Evolutionary conservation across 495 filamentous ascomycete species (phyloP), one percentile per base, ranked within the genome.

Genomic region (Aspergillus kassunensis): DNA sequence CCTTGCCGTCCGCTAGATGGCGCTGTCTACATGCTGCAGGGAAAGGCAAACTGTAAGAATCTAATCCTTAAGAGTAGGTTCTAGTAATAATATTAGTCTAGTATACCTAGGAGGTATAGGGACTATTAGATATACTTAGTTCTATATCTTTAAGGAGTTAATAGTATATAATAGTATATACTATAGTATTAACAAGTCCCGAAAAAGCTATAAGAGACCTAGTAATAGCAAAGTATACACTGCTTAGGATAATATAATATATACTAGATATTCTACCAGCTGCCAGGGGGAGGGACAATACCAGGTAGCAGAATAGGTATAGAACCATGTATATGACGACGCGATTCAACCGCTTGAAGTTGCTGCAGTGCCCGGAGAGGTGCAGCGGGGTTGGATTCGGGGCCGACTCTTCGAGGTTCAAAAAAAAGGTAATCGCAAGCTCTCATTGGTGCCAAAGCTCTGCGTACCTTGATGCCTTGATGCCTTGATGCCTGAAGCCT

Each of bases 251-350:
- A 4, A 73, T 41, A 34, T 65, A 71, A 6, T 80, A 78, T 0
- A 80, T 75, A 12, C 76, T 76, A 13, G 77, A 72, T 69, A 90
- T 83, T 56, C 86, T 83, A 9, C 83, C 84, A 1, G 80, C 72
- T 3, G 86, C 86, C 9, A 91, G 74, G 0, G 87, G 87, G 4
- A 85, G 74, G 5, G 85, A 89, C 55, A 85, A 78, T 15, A 87
- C 49, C 30, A 87, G 65, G 66, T 89, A 91, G 47, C 86, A 81
- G 46, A 87, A 53, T 0, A 86, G 85, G 56, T 91, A 91, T 40
- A 88, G 72, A 31, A 90, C 76, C 87, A 91, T 78, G 75, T 83
- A 72, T 48, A 80, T 65, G 62, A 85, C 76, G 56, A 85, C 71
- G 19, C 69, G 71, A 40, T 70, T 71, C 24, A 72, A 55, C 31